Percentiles rank a stretch among this genome's conserved stretches.
These are phyloP conservation scores for Magnaporthiopsis incrustans DNA, from an alignment of 2,329 filamentous ascomycete genomes.

Conservation along the genomic window DNA sequence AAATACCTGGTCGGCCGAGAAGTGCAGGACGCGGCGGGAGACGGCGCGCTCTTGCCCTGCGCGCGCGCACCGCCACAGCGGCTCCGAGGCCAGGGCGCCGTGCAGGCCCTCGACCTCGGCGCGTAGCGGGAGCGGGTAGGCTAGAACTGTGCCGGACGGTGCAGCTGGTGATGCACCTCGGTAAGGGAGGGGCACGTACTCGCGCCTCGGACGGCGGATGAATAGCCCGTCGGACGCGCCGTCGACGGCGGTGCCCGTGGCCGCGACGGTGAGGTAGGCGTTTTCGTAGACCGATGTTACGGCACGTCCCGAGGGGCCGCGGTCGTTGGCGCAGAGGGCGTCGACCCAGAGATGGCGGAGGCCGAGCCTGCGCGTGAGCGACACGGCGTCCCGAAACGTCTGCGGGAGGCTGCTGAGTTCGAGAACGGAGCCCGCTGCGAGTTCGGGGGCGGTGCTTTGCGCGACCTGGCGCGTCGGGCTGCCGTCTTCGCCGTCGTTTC, in stretches of 20 bases:
- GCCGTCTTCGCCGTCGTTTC: too few species aligned
- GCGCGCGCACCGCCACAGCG: background rate
- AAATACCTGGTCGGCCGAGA: background rate
- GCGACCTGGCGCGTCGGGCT: background rate
- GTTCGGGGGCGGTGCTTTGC: background rate
- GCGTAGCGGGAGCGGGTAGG: background rate
- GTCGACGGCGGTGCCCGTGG: background rate
- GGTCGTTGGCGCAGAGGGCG: constrained; percentile 37
- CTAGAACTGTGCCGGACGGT: background rate
- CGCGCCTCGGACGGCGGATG: too few species aligned
- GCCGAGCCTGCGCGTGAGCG: constrained; percentile 9
- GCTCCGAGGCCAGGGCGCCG: background rate
- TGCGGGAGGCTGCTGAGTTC: background rate
- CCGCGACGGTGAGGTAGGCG: background rate
- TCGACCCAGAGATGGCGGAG: constrained; percentile 16
- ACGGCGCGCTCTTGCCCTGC: background rate
- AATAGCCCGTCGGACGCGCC: background rate
- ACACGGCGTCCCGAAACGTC: constrained; percentile 11
- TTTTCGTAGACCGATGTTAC: constrained; percentile 1
- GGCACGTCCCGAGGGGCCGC: constrained; percentile 26
- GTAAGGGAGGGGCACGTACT: background rate
- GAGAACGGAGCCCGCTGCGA: background rate
- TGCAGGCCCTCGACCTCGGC: background rate
- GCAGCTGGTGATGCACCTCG: too few species aligned
- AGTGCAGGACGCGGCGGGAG: constrained; percentile 2